phyloP scores from a whole-genome alignment of 371 early-diverging fungal species.

The Caulochytrium protostelioides region DNA sequence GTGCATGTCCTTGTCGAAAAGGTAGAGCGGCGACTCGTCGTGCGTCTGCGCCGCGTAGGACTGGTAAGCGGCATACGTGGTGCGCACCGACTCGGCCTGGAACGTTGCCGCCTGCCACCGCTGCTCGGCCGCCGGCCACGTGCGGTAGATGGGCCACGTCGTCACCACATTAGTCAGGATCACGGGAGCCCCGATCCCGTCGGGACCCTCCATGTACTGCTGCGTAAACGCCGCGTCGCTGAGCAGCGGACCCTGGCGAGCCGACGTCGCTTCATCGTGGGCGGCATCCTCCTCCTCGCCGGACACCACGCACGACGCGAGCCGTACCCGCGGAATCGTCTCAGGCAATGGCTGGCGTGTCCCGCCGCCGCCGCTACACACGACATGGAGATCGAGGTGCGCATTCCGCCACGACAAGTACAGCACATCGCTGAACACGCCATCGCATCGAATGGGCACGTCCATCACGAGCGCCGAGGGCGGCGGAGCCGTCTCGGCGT shows the following conservation, averaged over 20 bases:
- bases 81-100: slow-evolving; percentile 38
- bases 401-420: slow-evolving; percentile 31
- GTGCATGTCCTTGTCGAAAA: slow-evolving; percentile 43
- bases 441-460: slow-evolving; percentile 9
- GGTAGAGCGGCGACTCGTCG: slow-evolving; percentile 38
- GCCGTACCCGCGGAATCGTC: slow-evolving; percentile 24
- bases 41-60: slow-evolving; percentile 15
- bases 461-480: not conserved
- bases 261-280: slow-evolving; percentile 8
- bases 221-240: not conserved
- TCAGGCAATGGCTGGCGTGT: slow-evolving; percentile 10
- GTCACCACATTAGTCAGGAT: slow-evolving; percentile 33
- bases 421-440: slow-evolving; percentile 33
- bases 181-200: slow-evolving; percentile 15
- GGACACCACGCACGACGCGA: slow-evolving; percentile 19
- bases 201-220: slow-evolving; percentile 1
- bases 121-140: slow-evolving; percentile 19
- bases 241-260: not conserved
- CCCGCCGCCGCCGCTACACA: slow-evolving; percentile 11
- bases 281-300: slow-evolving; percentile 25
- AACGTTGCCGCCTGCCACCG: slow-evolving; percentile 19
- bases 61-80: slow-evolving; percentile 26
- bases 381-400: slow-evolving; percentile 20
- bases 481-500: not conserved
- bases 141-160: slow-evolving; percentile 31